Base-by-base conservation (phyloP, 1,139 yeast genomes). In the Debaryomycetaceae sp. region DNA sequence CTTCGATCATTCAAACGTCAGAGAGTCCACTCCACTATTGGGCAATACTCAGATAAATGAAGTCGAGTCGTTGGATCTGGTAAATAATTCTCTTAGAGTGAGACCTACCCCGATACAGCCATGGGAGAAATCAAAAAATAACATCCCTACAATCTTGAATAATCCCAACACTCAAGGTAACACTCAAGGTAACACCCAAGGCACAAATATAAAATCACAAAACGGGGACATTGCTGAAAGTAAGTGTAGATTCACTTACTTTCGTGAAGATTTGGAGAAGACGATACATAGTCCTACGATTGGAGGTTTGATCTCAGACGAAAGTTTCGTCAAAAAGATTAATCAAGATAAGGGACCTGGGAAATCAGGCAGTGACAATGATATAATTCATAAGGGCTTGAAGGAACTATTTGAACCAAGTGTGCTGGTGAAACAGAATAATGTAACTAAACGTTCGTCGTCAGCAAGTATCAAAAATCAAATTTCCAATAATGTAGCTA, bases 201-300 rank as follows among this genome's bases (percentile, higher is more conserved):
- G 50, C 43, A 30, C 34, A 40, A 37, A 11, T 34, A 5, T 11
- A 27, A 39, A 30, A 11, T 37, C 39, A 33, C 40, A 43, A n/a
- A 34, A 36, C 6, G 42, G 39, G 9, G 41, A 42, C 14, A 22
- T 45, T 3, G 44, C 53, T 36, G 71, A 53, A 33, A 39, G 49
- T 9, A 65, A 60, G 38, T 70, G 70, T 47, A 55, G 99, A 49
- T 93, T 87, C 67, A 89, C 98, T 0, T 93, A 91, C 59, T 93
- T 93, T 63, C 75, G 98, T 52, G 97, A 91, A 53, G 96, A 90
- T 57, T 68, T 93, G 53, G 87, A 85, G 17, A 81, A 89, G 13
- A 93, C 99, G 0, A 81, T 93, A 13, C 98, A 93, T 63, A 82
- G 97, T 0, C 93, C 97, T 1, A 84, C 87, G 4, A 82, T 93